Percentiles rank a stretch among this genome's conserved stretches.
phyloP scores from a whole-genome alignment of 2,329 filamentous ascomycete species.

The Talaromyces rugulosus region DNA sequence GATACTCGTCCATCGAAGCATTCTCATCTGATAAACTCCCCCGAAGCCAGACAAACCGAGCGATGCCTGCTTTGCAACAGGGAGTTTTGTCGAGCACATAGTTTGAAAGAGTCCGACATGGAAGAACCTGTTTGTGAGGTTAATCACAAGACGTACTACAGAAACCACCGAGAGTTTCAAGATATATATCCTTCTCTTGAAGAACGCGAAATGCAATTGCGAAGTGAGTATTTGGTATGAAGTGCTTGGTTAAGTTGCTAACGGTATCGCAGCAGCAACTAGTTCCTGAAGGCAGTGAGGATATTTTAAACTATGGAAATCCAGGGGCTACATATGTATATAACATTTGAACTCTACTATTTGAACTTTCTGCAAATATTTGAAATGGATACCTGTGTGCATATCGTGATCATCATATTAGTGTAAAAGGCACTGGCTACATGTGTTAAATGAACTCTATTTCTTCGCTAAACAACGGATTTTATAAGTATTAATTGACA shows the following conservation, averaged over 20 bases:
- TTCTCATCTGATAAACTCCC: not conserved
- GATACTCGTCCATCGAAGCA: not conserved
- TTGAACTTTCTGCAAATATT: too few species aligned
- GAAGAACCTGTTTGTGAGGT: not conserved
- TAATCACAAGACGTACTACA: not conserved
- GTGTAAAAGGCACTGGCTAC: not conserved
- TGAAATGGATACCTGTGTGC: too few species aligned
- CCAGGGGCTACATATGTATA: too few species aligned
- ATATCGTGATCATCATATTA: too few species aligned
- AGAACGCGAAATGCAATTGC: not conserved
- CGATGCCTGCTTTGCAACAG: not conserved
- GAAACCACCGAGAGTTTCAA: not conserved
- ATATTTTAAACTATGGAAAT: too few species aligned
- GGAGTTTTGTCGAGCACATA: not conserved
- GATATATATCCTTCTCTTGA: not conserved
- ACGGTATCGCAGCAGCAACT: not conserved
- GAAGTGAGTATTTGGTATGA: not conserved
- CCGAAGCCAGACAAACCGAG: conserved; percentile 29
- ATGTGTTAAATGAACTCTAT: not conserved
- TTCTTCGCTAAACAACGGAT: not conserved
- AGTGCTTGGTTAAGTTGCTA: not conserved
- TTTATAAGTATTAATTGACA: not conserved
- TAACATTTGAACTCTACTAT: too few species aligned
- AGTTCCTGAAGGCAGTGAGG: too few species aligned
- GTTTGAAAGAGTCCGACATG: not conserved